These are phyloP conservation scores for Aspergillus bombycis DNA, from an alignment of 2,329 filamentous ascomycete species.

Conservation along the genomic window DNA sequence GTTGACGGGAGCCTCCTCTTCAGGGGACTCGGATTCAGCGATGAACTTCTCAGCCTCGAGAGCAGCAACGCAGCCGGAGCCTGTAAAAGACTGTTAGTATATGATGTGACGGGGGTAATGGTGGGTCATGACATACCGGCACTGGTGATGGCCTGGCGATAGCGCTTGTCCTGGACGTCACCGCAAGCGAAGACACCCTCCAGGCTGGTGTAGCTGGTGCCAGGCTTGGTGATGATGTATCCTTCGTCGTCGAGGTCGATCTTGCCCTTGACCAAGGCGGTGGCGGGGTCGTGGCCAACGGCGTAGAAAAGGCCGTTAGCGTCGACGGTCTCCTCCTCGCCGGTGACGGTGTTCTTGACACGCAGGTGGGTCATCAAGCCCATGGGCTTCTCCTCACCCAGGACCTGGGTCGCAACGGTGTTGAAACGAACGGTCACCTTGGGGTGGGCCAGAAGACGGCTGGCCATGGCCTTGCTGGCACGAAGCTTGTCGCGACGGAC, in stretches of 20 bases:
- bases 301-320: constrained; percentile 97
- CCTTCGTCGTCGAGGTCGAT: constrained; percentile 85
- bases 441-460: constrained; percentile 75
- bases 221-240: constrained; percentile 87
- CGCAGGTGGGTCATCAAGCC: constrained; percentile 87
- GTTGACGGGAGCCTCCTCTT: constrained; percentile 44
- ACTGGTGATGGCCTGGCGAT: constrained; percentile 96
- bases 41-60: constrained; percentile 95
- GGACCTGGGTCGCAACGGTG: constrained; percentile 77
- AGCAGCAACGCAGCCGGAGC: constrained; percentile 92
- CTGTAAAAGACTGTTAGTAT: constrained; percentile 49
- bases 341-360: constrained; percentile 77
- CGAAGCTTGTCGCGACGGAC: constrained; percentile 85
- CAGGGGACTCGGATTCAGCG: constrained; percentile 68
- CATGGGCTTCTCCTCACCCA: constrained; percentile 72
- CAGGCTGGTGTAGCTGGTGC: constrained; percentile 83
- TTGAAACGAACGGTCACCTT: constrained; percentile 93
- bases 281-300: constrained; percentile 94
- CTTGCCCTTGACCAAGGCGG: constrained; percentile 85
- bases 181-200: constrained; percentile 95
- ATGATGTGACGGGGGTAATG: neutral
- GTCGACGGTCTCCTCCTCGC: constrained; percentile 78
- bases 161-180: constrained; percentile 98
- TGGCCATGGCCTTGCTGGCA: constrained; percentile 90
- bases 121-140: constrained; percentile 68